phyloP scores from a whole-genome alignment of 345 rosid species.

The Eucalyptus marginata region DNA sequence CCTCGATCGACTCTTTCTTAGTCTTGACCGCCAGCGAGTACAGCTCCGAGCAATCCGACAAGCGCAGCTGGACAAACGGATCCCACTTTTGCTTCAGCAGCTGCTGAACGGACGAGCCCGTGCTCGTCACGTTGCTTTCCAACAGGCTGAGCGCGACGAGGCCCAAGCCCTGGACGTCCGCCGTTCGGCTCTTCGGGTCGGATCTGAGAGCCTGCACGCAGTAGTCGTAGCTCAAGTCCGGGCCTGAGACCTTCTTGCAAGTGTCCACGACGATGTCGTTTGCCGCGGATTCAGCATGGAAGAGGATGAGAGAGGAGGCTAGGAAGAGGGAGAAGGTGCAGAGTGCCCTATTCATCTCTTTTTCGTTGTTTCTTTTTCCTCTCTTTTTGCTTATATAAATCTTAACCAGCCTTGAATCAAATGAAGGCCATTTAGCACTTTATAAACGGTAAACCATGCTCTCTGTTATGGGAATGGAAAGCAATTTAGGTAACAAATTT shows the following conservation, averaged over 20 bases:
- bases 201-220: constrained; percentile 29
- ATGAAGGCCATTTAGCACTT: neutral
- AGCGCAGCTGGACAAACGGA: constrained; percentile 10
- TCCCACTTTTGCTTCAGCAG: constrained; percentile 9
- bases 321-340: neutral
- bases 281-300: neutral
- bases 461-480: neutral
- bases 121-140: constrained; percentile 29
- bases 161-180: constrained; percentile 28
- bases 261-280: neutral
- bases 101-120: constrained; percentile 10
- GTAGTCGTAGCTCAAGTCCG: constrained; percentile 29
- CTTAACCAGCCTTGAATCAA: neutral
- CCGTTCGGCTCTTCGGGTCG: constrained; percentile 10
- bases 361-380: neutral
- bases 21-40: constrained; percentile 17
- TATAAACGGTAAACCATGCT: neutral
- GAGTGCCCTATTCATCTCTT: neutral
- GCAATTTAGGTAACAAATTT: neutral
- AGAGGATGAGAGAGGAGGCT: neutral
- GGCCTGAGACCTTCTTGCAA: constrained; percentile 31
- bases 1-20: constrained; percentile 15
- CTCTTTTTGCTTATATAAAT: neutral
- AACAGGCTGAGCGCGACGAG: constrained; percentile 31
- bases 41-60: constrained; percentile 31